A percentile compares a stretch with the other conserved stretches of the same genome.
phyloP scores from a whole-genome alignment of 768 basidiomycete species.

The Mrakia blollopis region DNA sequence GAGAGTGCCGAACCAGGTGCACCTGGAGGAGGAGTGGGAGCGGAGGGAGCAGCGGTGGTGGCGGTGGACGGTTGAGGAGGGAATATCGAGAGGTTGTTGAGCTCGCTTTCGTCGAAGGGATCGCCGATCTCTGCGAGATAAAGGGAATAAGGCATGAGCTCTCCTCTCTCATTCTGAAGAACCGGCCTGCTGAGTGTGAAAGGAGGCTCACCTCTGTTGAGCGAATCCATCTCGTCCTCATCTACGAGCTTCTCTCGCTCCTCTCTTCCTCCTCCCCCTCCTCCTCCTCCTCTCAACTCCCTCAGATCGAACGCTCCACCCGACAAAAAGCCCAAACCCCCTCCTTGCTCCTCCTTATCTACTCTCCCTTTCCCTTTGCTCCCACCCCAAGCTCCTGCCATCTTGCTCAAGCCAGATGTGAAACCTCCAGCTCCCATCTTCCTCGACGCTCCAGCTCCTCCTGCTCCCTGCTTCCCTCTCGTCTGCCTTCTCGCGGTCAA shows the following conservation, averaged over 20 bases:
- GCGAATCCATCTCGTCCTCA: neutral
- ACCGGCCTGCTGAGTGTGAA: neutral
- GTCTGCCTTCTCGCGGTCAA: no score
- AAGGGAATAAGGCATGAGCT: neutral
- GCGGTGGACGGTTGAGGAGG: neutral
- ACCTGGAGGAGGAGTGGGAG: no score
- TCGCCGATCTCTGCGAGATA: conserved; percentile 1
- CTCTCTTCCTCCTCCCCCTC: neutral
- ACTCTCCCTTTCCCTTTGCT: neutral
- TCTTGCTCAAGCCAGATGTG: neutral
- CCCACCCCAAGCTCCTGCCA: neutral
- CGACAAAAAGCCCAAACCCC: neutral
- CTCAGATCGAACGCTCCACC: neutral
- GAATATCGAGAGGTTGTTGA: neutral
- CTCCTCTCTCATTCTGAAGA: neutral
- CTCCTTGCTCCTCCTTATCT: neutral
- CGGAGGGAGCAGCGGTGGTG: neutral
- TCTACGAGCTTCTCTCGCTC: conserved; percentile 16
- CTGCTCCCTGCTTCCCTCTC: neutral
- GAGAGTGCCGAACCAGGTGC: neutral
- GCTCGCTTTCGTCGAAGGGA: neutral
- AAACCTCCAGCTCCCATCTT: neutral
- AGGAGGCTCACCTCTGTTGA: neutral
- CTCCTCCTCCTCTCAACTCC: neutral
- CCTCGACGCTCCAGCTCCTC: neutral